Conservation (phyloP, 148 eudicot species). For the Camellia japonica region DNA sequence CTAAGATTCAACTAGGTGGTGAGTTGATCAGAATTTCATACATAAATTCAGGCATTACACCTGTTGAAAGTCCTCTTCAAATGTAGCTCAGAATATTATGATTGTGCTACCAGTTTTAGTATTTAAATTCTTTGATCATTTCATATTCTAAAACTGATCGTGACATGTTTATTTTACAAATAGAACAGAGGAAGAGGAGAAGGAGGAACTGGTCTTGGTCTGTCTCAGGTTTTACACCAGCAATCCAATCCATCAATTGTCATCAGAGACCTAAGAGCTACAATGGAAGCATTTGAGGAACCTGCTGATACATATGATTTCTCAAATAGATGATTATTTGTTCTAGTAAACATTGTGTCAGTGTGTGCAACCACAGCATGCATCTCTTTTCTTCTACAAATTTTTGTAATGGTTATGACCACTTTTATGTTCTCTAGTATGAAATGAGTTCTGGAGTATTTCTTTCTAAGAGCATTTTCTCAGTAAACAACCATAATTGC, state of each 20-base stretch:
- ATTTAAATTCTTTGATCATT: neutral
- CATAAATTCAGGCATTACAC: too few relatives aligned
- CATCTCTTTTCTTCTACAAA: neutral
- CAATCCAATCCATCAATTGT: conserved; percentile 18
- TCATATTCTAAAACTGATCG: neutral
- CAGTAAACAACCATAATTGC: too few relatives aligned
- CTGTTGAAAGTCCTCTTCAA: too few relatives aligned
- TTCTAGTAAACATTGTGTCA: neutral
- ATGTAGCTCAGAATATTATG: too few relatives aligned
- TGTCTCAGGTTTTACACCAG: conserved; percentile 19
- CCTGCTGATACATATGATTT: neutral
- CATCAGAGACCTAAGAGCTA: conserved; percentile 14
- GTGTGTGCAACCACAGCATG: neutral
- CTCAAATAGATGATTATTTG: neutral
- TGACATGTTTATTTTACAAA: neutral
- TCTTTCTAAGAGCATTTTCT: neutral
- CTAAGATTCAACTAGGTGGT: too few relatives aligned
- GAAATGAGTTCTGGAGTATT: neutral
- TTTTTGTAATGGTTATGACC: neutral
- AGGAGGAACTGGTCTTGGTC: conserved; percentile 11
- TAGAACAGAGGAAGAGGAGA: conserved; percentile 1
- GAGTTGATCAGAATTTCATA: too few relatives aligned
- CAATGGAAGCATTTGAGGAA: neutral
- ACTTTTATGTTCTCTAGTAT: neutral
- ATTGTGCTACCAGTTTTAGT: neutral